Evolutionary conservation across 1,139 yeast genomes (phyloP), one percentile per base, ranked within the genome.

Genomic region (Hansenula lynferdii): DNA sequence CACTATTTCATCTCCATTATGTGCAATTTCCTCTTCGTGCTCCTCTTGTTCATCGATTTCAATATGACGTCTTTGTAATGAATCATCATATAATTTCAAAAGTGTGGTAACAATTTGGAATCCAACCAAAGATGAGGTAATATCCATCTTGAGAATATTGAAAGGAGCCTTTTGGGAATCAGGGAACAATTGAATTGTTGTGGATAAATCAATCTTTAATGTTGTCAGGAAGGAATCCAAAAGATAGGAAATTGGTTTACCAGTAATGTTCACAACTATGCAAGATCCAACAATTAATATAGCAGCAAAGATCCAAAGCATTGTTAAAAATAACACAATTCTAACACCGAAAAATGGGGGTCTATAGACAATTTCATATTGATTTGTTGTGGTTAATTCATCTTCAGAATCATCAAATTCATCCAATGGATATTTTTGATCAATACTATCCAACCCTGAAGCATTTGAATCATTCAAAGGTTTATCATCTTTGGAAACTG

Each of bases 401-500:
- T 65, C 70, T 30, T 72, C 78, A 37, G 25, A 77, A 31, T 76
- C 80, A 39, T 76, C 80, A 39, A 74, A 74, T 32, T 73, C 66
- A 22, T 69, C 75, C 8, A 32, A 45, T 49, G 37, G 34, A 15
- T 24, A 17, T 11, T 30, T 35, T 15, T 40, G 36, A 17, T 35
- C 33, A 23, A 32, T 37, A 17, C 22, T 35, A 21, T 31, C 55
- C 3, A 60, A 60, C 31, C 58, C 62, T 5, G 24, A 15, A 8
- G 20, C 33, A 15, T 65, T 67, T 22, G 64, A 65, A 6, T 71
- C 71, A 34, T 69, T 75, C 20, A 81, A 60, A 17, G 85, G 68
- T 41, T 72, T 70, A 57, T 90, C 96, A 50, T 82, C 84, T 49
- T 79, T 83, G 1, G 95, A 84, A 3, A 92, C 97, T 0, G 86